These are phyloP conservation scores for Aspergillus fijiensis DNA, from an alignment of 2,329 filamentous ascomycete genomes.

Conservation along the genomic window DNA sequence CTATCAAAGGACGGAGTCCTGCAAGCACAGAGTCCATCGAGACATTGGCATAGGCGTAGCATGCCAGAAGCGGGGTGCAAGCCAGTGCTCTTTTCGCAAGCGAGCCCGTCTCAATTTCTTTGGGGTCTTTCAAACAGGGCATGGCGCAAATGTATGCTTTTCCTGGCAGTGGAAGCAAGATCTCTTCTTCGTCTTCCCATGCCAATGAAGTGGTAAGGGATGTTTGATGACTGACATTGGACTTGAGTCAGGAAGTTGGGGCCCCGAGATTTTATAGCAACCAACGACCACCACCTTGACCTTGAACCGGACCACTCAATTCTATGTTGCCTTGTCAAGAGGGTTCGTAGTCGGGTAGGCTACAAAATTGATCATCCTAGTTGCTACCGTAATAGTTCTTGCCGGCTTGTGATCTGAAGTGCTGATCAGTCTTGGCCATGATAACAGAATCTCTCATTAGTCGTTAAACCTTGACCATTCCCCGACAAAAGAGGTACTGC, in stretches of 20 bases:
- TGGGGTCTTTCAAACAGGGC: neutral
- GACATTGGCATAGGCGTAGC: too few relatives aligned
- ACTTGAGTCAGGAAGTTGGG: neutral
- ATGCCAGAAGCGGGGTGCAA: too few relatives aligned
- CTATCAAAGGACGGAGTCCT: too few relatives aligned
- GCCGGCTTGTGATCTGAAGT: neutral
- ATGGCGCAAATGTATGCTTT: neutral
- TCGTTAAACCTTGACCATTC: too few relatives aligned
- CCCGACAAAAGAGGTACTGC: too few relatives aligned
- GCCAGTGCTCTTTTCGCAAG: too few relatives aligned
- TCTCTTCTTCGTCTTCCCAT: too few relatives aligned
- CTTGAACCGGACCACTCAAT: neutral
- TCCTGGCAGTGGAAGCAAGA: neutral
- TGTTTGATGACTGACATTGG: neutral
- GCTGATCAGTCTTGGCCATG: neutral
- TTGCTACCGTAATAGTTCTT: neutral
- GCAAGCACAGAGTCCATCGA: too few relatives aligned
- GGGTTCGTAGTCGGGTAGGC: neutral
- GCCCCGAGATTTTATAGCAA: too few relatives aligned
- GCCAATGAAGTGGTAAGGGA: too few relatives aligned
- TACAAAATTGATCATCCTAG: neutral
- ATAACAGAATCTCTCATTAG: neutral
- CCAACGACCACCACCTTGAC: too few relatives aligned
- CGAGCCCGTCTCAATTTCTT: too few relatives aligned
- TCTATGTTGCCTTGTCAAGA: neutral